Evolutionary conservation across 352 stramenopile species (phyloP).

Genomic region (Aphanomyces stellatus): DNA sequence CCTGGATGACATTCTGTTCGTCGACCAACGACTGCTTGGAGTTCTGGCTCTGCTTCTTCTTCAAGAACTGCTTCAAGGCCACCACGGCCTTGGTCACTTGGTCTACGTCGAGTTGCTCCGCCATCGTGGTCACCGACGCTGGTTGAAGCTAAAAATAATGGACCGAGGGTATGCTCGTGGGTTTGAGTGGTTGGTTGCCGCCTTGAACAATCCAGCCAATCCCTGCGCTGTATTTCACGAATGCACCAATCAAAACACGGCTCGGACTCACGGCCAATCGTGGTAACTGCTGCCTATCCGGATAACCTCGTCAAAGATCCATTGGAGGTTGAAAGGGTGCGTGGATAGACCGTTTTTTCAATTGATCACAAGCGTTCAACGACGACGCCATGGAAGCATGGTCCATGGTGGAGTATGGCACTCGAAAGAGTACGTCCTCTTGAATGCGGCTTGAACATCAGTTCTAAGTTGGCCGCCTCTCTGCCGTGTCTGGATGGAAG

Average conservation of each 20-base stretch:
- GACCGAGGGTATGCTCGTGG: not conserved
- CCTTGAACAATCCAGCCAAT: not conserved
- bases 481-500: too few species aligned
- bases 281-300: not conserved
- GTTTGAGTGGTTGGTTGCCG: conserved; percentile 8
- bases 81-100: conserved; percentile 66
- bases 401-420: too few species aligned
- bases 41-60: conserved; percentile 38
- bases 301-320: not conserved
- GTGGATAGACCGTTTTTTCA: too few species aligned
- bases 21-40: conserved; percentile 54
- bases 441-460: too few species aligned
- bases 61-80: conserved; percentile 49
- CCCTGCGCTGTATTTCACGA: not conserved
- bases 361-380: too few species aligned
- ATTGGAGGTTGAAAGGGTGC: not conserved
- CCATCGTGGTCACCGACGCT: not conserved
- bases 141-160: conserved; percentile 8
- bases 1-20: conserved; percentile 45
- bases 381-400: too few species aligned
- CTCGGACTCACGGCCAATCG: not conserved
- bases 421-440: too few species aligned
- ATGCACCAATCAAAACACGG: not conserved
- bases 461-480: too few species aligned
- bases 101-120: conserved; percentile 15